Base-by-base conservation (phyloP, 768 basidiomycete species). In the Hortiboletus campestris region DNA sequence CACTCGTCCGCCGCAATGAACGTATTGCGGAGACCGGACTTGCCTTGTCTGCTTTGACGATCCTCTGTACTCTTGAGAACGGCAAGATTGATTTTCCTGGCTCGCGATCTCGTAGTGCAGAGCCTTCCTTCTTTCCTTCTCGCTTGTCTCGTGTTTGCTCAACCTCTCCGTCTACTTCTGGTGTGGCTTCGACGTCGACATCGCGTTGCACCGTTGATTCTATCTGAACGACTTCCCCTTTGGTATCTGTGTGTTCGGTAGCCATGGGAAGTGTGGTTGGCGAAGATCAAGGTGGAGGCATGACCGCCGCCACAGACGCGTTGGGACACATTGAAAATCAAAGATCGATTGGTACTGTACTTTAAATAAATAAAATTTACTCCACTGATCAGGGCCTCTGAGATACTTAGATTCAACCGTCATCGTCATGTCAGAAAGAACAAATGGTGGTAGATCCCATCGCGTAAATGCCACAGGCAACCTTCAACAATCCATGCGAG, bases 41-140 rank as follows among this genome's bases (percentile, higher is more conserved):
- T 51, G 83, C 93, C 77, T 87, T 88, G 72, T 95, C 93, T 7
- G 88, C 91, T 65, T 91, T 94, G 60, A 93, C 78, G 46, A 94
- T 91, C 73, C 79, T 85, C 69, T 92, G 91, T 39, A 95, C 87
- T 56, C 89, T 80, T 2, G 88, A 76, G 49, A 89, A 78, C 0
- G 93, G 93, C 44, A 94, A 73, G 20, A 88, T 58, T 2, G 91
- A 85, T 63, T 85, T 92, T 34, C 93, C 92, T 2, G 75, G 72
- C 48, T 77, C 77, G 49, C 79, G 72, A 52, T 71, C 68, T 22
- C 53, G 63, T 12, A 25, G 46, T 19, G 42, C 38, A 4, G 46
- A 12, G 2, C 17, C 45, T 16, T 67, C 67, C 50, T 67, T 68
- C 36, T 53, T 72, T 38, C 53, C 55, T 49, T 55, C 62, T 20